Conservation (phyloP, 1,139 yeast genomes). For the Magnusiomyces magnusii region DNA sequence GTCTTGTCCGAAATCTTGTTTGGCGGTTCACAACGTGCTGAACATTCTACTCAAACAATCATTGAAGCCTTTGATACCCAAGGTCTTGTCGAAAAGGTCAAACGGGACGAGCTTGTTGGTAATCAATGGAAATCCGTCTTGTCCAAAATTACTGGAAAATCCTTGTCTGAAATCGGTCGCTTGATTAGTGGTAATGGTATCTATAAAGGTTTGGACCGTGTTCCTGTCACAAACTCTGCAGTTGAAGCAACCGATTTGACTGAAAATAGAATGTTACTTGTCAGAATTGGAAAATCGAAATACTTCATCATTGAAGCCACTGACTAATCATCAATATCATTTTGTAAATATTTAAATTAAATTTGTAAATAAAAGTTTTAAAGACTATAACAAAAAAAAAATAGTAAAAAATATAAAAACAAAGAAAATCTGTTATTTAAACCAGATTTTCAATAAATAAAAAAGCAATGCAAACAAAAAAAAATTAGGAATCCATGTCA, state of each 20-base stretch:
- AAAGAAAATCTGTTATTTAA: too few relatives aligned
- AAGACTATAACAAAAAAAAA: background rate
- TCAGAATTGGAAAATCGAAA: slow-evolving; percentile 60
- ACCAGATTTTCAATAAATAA: too few relatives aligned
- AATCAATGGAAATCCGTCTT: slow-evolving; percentile 35
- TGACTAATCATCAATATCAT: background rate
- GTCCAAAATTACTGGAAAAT: slow-evolving; percentile 34
- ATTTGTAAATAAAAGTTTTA: background rate
- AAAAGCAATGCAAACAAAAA: too few relatives aligned
- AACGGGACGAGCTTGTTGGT: slow-evolving; percentile 35
- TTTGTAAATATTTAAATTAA: background rate
- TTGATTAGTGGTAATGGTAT: slow-evolving; percentile 67
- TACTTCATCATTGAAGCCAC: slow-evolving; percentile 20
- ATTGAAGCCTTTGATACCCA: slow-evolving; percentile 55
- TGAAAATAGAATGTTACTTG: slow-evolving; percentile 52
- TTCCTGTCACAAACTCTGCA: slow-evolving; percentile 44
- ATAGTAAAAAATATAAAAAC: background rate
- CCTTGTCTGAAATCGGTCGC: slow-evolving; percentile 54
- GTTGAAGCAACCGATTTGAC: slow-evolving; percentile 37
- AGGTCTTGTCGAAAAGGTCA: slow-evolving; percentile 44
- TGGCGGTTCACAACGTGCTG: slow-evolving; percentile 35
- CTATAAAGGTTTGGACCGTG: slow-evolving; percentile 59
- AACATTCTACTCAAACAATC: slow-evolving; percentile 41
- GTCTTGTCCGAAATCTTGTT: slow-evolving; percentile 58
- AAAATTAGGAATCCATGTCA: background rate